Evolutionary conservation across 768 basidiomycete genomes (phyloP).

Genomic region (Amanita exitialis): DNA sequence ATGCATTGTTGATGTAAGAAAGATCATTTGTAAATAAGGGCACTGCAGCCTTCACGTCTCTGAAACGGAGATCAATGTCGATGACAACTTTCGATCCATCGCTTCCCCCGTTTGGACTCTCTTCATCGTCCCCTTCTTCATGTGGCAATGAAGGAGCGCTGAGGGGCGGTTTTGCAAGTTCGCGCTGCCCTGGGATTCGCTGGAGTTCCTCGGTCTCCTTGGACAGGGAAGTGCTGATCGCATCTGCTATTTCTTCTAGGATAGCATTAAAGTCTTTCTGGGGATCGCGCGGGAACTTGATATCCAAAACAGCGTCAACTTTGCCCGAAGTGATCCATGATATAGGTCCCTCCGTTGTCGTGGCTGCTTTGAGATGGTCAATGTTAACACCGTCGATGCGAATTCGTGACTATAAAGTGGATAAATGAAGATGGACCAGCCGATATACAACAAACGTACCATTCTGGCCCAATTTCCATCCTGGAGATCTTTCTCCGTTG

Average conservation of each 20-base stretch:
- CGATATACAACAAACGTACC: conserved; percentile 36
- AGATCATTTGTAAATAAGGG: conserved; percentile 86
- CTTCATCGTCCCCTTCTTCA: conserved; percentile 24
- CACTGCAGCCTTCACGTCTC: conserved; percentile 91
- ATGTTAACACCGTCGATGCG: conserved; percentile 95
- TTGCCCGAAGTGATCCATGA: conserved; percentile 98
- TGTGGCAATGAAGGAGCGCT: conserved; percentile 41
- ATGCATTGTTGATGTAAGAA: conserved; percentile 85
- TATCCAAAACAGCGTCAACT: conserved; percentile 93
- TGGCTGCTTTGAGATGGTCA: conserved; percentile 85
- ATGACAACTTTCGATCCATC: conserved; percentile 52
- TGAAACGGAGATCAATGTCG: conserved; percentile 90
- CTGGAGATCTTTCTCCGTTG: conserved; percentile 75
- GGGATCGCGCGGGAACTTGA: conserved; percentile 87
- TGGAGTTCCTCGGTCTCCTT: conserved; percentile 26
- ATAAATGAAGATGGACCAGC: not conserved
- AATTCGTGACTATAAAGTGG: conserved; percentile 64
- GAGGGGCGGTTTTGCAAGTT: conserved; percentile 79
- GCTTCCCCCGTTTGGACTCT: conserved; percentile 18
- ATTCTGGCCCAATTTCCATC: conserved; percentile 83
- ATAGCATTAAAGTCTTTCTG: conserved; percentile 69
- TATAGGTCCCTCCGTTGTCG: conserved; percentile 78
- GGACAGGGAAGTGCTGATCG: conserved; percentile 59
- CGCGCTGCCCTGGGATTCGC: conserved; percentile 77
- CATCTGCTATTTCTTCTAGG: conserved; percentile 85